These are phyloP conservation scores for Sclerotinia sclerotiorum DNA, from an alignment of 2,329 filamentous ascomycete genomes.

Conservation along the genomic window DNA sequence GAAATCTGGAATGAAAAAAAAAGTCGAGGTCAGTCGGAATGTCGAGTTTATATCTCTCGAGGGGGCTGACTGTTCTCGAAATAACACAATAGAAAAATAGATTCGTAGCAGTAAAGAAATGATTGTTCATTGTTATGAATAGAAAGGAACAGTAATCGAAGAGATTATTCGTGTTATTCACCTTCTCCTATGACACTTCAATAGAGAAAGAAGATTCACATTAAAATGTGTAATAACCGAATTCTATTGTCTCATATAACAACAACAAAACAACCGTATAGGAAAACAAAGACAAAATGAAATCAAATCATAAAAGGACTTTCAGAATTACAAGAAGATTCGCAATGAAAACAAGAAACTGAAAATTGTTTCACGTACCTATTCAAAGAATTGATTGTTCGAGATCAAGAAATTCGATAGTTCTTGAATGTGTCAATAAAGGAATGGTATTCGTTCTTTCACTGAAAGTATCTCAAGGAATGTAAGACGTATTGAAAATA, in stretches of 20 bases:
- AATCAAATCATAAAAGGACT: background rate
- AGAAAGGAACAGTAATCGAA: background rate
- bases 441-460: slow-evolving; percentile 14
- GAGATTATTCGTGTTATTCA: background rate
- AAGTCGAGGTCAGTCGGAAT: slow-evolving; percentile 1
- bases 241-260: background rate
- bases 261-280: background rate
- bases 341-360: background rate
- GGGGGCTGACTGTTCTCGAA: background rate
- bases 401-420: slow-evolving; percentile 2
- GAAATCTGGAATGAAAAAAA: slow-evolving; percentile 14
- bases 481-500: background rate
- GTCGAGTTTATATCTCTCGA: slow-evolving; percentile 18
- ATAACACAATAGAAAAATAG: background rate
- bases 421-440: background rate
- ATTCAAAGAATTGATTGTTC: background rate
- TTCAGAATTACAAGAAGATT: background rate
- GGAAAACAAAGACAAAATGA: background rate
- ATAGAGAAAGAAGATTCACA: background rate
- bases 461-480: slow-evolving; percentile 13
- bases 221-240: background rate
- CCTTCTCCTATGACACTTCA: background rate
- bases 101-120: background rate
- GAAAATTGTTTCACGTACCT: slow-evolving; percentile 9
- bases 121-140: slow-evolving; percentile 4